These are phyloP conservation scores for Pichia sp. DNA, from an alignment of 1,139 yeast genomes.

Conservation along the genomic window DNA sequence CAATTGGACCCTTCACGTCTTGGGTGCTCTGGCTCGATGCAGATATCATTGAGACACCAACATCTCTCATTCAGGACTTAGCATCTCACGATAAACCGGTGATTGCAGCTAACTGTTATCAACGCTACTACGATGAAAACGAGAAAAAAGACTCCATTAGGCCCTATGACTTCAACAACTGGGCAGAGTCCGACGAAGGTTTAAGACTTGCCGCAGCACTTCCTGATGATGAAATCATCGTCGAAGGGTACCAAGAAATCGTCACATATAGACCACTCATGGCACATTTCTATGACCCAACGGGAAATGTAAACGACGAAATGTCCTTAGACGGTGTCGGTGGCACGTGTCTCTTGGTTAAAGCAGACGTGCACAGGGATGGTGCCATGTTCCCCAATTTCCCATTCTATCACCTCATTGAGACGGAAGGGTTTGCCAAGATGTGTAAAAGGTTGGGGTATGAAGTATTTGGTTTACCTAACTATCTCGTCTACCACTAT, in stretches of 20 bases:
- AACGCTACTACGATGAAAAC: slow-evolving; percentile 59
- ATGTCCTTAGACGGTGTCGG: slow-evolving; percentile 96
- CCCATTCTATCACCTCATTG: slow-evolving; percentile 94
- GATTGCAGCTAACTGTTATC: slow-evolving; percentile 88
- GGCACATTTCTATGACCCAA: slow-evolving; percentile 77
- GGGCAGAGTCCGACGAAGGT: slow-evolving; percentile 92
- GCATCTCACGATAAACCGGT: slow-evolving; percentile 83
- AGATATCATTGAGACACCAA: slow-evolving; percentile 85
- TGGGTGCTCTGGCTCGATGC: slow-evolving; percentile 98
- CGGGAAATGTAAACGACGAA: slow-evolving; percentile 52
- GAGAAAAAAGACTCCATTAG: slow-evolving; percentile 55
- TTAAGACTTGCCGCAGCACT: slow-evolving; percentile 60
- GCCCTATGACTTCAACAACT: slow-evolving; percentile 92
- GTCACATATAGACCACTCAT: slow-evolving; percentile 94
- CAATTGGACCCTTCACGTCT: slow-evolving; percentile 80
- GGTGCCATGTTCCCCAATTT: slow-evolving; percentile 99
- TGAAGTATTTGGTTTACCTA: slow-evolving; percentile 87
- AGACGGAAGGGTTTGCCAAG: slow-evolving; percentile 97
- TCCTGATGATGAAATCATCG: slow-evolving; percentile 83
- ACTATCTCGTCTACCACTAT: slow-evolving; percentile 83
- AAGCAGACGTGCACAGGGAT: slow-evolving; percentile 96
- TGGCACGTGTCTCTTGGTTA: slow-evolving; percentile 90
- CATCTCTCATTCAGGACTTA: slow-evolving; percentile 76
- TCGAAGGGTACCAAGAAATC: slow-evolving; percentile 87
- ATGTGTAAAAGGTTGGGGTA: slow-evolving; percentile 95